Conservation (phyloP, 1,284 basidiomycete species). For the Singerocomus inundabilis region DNA sequence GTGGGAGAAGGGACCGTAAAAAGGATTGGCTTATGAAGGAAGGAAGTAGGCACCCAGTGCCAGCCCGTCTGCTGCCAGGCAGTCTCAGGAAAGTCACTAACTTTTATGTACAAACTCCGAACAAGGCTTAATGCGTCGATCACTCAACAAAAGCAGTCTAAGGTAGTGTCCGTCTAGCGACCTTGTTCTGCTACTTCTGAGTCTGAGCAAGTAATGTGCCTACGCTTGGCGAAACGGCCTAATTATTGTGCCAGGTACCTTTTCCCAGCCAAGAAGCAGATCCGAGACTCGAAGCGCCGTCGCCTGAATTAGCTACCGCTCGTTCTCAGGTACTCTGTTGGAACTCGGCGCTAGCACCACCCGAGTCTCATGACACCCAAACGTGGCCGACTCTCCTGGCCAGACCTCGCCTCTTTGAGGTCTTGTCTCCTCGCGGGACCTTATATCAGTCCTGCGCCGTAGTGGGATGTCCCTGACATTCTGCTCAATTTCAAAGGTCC, state of each 20-base stretch:
- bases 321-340: neutral
- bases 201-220: neutral
- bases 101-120: conserved; percentile 4
- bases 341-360: no score
- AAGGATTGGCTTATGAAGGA: conserved; percentile 6
- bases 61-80: no score
- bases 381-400: neutral
- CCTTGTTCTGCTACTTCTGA: neutral
- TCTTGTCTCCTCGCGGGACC: neutral
- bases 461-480: neutral
- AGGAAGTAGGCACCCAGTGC: no score
- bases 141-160: neutral
- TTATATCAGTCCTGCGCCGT: neutral
- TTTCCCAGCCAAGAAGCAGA: neutral
- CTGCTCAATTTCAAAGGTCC: neutral
- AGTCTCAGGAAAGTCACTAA: no score
- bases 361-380: neutral
- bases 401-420: neutral
- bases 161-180: no score
- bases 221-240: neutral
- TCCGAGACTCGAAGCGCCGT: neutral
- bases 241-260: no score
- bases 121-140: neutral
- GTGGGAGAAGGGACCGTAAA: neutral
- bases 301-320: neutral